Evolutionary conservation across 208 protist species (phyloP).

Genomic region (Endotrypanum monterogeii): DNA sequence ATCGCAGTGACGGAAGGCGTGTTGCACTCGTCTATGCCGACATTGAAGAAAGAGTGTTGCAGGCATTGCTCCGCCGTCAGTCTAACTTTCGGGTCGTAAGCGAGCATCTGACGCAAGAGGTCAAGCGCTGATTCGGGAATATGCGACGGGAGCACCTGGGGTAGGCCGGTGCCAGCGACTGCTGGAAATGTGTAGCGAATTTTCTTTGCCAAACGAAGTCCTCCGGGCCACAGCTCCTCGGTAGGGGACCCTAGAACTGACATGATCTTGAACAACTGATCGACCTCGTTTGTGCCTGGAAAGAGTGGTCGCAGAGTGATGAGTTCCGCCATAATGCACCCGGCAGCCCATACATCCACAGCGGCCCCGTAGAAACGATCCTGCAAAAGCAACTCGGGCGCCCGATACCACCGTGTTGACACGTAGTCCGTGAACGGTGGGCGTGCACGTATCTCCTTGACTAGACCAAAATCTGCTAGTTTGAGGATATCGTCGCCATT

Average conservation of each 20-base stretch:
- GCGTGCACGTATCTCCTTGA: constrained; percentile 38
- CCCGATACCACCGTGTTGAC: constrained; percentile 98
- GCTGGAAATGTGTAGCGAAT: constrained; percentile 81
- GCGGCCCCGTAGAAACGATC: constrained; percentile 92
- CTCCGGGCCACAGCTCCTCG: constrained; percentile 72
- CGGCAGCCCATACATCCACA: constrained; percentile 96
- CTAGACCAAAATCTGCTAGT: constrained; percentile 94
- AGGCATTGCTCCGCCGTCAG: constrained; percentile 94
- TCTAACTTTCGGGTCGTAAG: constrained; percentile 95
- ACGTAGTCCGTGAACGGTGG: constrained; percentile 96
- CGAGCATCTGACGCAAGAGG: constrained; percentile 92
- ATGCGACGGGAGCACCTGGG: constrained; percentile 69
- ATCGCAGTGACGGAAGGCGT: constrained; percentile 39
- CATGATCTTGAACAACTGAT: constrained; percentile 87
- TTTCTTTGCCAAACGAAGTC: constrained; percentile 71
- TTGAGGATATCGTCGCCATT: constrained; percentile 92
- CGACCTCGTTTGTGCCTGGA: constrained; percentile 81
- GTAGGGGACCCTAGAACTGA: constrained; percentile 78
- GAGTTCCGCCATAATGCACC: constrained; percentile 98
- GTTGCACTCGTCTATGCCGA: constrained; percentile 60
- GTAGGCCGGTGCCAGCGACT: constrained; percentile 63
- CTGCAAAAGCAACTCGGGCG: constrained; percentile 98
- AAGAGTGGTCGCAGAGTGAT: constrained; percentile 98
- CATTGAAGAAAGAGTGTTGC: constrained; percentile 92
- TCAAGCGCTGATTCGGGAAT: constrained; percentile 91